A percentile compares a stretch with the other conserved stretches of the same genome.
These are phyloP conservation scores for Beauveria asiatica DNA, from an alignment of 2,329 filamentous ascomycete genomes.

Conservation along the genomic window DNA sequence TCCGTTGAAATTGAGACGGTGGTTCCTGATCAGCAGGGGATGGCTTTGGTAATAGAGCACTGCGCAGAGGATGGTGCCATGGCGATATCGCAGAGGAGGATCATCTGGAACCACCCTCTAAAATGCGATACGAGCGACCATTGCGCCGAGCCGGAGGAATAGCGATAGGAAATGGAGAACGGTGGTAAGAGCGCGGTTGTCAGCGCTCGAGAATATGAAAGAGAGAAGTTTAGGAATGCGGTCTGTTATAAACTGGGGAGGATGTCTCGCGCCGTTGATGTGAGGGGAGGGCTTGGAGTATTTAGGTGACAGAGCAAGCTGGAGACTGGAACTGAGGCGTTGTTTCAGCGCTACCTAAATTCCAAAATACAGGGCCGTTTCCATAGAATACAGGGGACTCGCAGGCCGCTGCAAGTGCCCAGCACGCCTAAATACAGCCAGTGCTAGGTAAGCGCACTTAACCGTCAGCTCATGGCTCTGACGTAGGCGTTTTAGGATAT, in stretches of 20 bases:
- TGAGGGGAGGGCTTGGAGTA: slow-evolving; percentile 4
- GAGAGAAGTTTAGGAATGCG: background rate
- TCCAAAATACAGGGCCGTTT: background rate
- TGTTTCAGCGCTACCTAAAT: background rate
- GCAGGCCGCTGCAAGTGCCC: background rate
- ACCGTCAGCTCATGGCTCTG: too few relatives aligned
- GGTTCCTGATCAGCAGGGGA: background rate
- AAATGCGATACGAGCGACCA: slow-evolving; percentile 36
- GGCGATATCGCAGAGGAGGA: slow-evolving; percentile 30
- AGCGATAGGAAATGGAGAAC: background rate
- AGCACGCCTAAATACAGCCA: too few relatives aligned
- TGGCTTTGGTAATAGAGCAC: background rate
- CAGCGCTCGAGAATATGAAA: background rate
- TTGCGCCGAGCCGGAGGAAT: slow-evolving; percentile 13
- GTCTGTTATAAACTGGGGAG: background rate
- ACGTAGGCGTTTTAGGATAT: too few relatives aligned
- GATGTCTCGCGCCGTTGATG: slow-evolving; percentile 1
- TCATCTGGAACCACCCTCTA: slow-evolving; percentile 43
- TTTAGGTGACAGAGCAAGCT: background rate
- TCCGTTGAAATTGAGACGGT: background rate
- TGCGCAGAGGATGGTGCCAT: slow-evolving; percentile 47
- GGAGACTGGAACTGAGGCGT: background rate
- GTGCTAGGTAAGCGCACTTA: too few relatives aligned
- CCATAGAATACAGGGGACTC: background rate
- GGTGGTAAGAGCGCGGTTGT: background rate